These are phyloP conservation scores for Irpex sp. DNA, from an alignment of 1,284 basidiomycete species.

Conservation along the genomic window DNA sequence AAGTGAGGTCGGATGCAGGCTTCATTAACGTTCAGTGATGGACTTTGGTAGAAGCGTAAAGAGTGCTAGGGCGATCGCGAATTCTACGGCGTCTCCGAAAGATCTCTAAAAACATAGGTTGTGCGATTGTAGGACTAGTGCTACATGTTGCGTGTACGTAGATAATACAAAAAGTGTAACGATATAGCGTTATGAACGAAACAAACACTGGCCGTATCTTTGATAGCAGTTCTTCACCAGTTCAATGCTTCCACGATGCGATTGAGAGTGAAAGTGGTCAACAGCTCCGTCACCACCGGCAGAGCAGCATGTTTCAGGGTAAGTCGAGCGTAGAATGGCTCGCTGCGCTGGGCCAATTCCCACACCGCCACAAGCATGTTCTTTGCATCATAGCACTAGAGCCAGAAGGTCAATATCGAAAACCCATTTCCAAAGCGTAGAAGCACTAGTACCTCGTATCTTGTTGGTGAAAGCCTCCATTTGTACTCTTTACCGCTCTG, in stretches of 20 bases:
- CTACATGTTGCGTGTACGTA: conserved; percentile 9
- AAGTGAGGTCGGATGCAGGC: conserved; percentile 22
- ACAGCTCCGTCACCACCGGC: conserved; percentile 63
- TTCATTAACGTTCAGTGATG: conserved; percentile 23
- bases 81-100: neutral
- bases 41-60: neutral
- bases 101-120: neutral
- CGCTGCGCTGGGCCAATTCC: conserved; percentile 54
- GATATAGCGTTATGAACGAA: neutral
- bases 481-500: conserved; percentile 66
- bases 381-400: conserved; percentile 54
- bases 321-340: conserved; percentile 56
- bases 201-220: neutral
- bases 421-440: neutral
- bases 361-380: conserved; percentile 56
- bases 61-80: conserved; percentile 7
- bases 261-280: conserved; percentile 66
- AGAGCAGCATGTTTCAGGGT: conserved; percentile 54
- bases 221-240: conserved; percentile 36
- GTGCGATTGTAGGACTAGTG: conserved; percentile 7
- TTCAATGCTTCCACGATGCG: conserved; percentile 55
- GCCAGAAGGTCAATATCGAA: neutral
- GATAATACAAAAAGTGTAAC: conserved; percentile 1
- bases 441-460: conserved; percentile 55
- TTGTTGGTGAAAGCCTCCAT: conserved; percentile 57